Base-by-base conservation (phyloP, 2,329 filamentous ascomycete species). In the Furcasterigmium furcatum region DNA sequence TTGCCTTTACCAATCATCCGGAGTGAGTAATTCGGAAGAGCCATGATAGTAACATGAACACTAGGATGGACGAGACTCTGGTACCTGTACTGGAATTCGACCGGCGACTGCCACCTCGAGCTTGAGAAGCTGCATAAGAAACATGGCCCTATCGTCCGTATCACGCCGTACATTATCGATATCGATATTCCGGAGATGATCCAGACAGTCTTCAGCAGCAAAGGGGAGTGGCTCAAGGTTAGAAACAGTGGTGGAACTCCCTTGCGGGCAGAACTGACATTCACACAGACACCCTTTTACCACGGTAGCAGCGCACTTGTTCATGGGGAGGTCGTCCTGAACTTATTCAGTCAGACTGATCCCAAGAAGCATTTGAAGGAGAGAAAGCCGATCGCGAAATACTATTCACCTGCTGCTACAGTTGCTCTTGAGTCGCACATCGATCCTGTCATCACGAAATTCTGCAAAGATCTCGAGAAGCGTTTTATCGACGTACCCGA, bases 101-200 rank as follows among this genome's bases (percentile, higher is more conserved):
- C 51, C 1, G 61, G 62, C 13, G 53, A 58, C 5, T 64, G 55
- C 16, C 59, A 64, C 12, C 41, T 58, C 6, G 49, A 55, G 2
- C 55, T 63, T 14, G 55, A 65, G 9, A 54, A 58, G 14, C 53
- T 71, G 1, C 68, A 71, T 44, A 52, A 59, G 7, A 58, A 62
- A 47, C 63, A 71, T 47, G 68, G 69, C 0, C 65, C 67, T 0
- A 60, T 68, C 9, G 65, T 73, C 4, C 65, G 66, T 8, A 62
- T 71, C n/a, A 66, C 59, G 1, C 70, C 70, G 4, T 67, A 66
- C 32, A 48, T 64, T 3, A 48, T 71, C 2, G 62, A 65, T 32
- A 50, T 72, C 5, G 63, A 68, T 43, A 54, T 60, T 1, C 67
- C 68, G 1, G 60, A 64, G 21, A 45, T 71, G 43, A 58, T 65